Base-by-base conservation (phyloP, 2,329 filamentous ascomycete genomes). In the Hypomyces rosellus region DNA sequence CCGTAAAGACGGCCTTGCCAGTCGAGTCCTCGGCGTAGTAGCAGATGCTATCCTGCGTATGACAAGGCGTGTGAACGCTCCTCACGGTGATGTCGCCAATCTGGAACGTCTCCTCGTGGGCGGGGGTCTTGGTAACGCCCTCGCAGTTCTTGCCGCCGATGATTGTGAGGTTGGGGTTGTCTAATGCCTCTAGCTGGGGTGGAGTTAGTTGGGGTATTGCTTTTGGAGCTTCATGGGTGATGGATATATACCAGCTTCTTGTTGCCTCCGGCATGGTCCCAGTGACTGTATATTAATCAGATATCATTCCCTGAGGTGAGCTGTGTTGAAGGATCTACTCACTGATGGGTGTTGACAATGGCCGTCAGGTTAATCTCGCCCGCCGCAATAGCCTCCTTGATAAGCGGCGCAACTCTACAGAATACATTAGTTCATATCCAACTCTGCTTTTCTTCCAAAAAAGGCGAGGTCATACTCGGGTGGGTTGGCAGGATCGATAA, bases 271-370 rank as follows among this genome's bases (percentile, higher is more conserved):
- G 93, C 86, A 69, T 99, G 93, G 59, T 99, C 93, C 76, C 85
- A 86, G 66, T 99, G 93, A 65, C 91, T 96, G 54, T 20, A 30
- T 43, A 8, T 11, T 48, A n/a, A n/a, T 48, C 56, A 41, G 51
- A 53, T 7, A 11, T 40, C 13, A 15, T 39, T 18, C 25, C 25
- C 14, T 4, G 9, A 42, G 6, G 18, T 3, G 5, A 9, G 39
- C n/a, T n/a, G n/a, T n/a, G n/a, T n/a, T 3, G 15, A 5, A 38
- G 16, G n/a, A 16, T 12, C 41, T n/a, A 69, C 88, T 69, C 74
- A 96, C 91, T 97, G 92, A 64, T 99, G 93, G 2, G 93, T 99
- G 65, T 99, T 99, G 62, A 97, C 84, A 64, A 99, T 95, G 45
- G 85, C 88, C 20, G 80, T 90, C 55, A 99, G 72, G 60, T 95